Base-by-base conservation (phyloP, 1,284 basidiomycete genomes). In the Golubevia pallescens region DNA sequence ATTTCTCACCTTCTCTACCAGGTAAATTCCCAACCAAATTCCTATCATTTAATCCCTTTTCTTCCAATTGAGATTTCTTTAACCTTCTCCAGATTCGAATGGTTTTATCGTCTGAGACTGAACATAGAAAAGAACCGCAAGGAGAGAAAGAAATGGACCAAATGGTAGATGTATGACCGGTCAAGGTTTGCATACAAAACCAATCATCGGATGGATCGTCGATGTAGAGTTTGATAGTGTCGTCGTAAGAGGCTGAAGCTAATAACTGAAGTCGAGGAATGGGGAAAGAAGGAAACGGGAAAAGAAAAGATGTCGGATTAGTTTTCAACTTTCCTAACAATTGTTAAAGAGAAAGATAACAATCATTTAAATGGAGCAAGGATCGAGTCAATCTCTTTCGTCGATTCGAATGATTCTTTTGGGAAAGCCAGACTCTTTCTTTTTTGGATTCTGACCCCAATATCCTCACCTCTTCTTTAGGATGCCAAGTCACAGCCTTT, bases 121-220 rank as follows among this genome's bases (percentile, higher is more conserved):
- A 93, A 0, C 94, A 95, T 23, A 99, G 90, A 84, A 92, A 96
- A 60, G 88, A 87, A 1, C 94, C 94, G 65, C 90, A 89, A 0
- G 92, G 95, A 7, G 92, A 91, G 84, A 89, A 90, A 0, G 92
- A 90, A 48, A 98, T 83, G 0, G 91, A 89, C 97, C 97, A 99
- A 5, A 99, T 94, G 0, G 97, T 99, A 3, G 80, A 80, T 0
- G 89, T 87, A 78, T 95, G 92, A 1, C 93, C 93, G 0, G 89
- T 89, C 2, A 97, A 88, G 0, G 93, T 94, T 63, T 90, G 86
- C 75, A 93, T 93, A 78, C 92, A 92, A 85, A 90, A 95, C 94
- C 97, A 98, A 86, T 99, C 96, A 73, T 96, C 94, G 20, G 90
- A 90, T 0, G 94, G 94, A 85, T 99, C 96, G 84, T 98, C 95